Conservation (phyloP, 192 early-diverging fungal species). For the Umbelopsis sp. region DNA sequence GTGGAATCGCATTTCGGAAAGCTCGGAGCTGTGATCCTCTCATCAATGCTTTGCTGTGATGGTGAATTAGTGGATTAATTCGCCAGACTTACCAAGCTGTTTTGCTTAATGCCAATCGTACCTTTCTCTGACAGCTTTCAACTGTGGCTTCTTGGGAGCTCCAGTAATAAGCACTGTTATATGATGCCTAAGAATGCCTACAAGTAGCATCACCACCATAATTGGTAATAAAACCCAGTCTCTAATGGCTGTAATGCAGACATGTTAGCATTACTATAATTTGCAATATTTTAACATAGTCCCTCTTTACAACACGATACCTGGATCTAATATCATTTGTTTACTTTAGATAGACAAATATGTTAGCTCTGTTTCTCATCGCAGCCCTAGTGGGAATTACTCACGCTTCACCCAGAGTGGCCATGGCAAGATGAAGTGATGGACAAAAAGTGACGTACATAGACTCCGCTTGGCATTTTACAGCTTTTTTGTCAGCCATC, state of each 20-base stretch:
- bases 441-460: constrained; percentile 9
- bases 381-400: not conserved
- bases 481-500: constrained; percentile 6
- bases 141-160: constrained; percentile 74
- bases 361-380: not conserved
- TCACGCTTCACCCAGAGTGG: constrained; percentile 22
- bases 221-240: constrained; percentile 97
- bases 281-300: no score
- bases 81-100: not conserved
- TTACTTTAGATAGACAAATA: constrained; percentile 35
- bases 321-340: constrained; percentile 71
- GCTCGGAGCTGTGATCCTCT: constrained; percentile 72
- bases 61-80: not conserved
- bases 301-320: constrained; percentile 22
- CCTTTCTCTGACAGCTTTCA: constrained; percentile 84
- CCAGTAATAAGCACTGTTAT: constrained; percentile 88
- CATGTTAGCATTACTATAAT: not conserved
- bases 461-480: constrained; percentile 15
- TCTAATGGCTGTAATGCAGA: constrained; percentile 63
- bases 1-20: constrained; percentile 68
- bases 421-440: constrained; percentile 8
- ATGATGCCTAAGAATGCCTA: constrained; percentile 92
- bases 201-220: constrained; percentile 96
- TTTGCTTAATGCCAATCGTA: constrained; percentile 27
- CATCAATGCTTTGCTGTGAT: constrained; percentile 67